Evolutionary conservation across 345 rosid genomes (phyloP), one percentile per base, ranked within the genome.

Genomic region (Balakata baccata): DNA sequence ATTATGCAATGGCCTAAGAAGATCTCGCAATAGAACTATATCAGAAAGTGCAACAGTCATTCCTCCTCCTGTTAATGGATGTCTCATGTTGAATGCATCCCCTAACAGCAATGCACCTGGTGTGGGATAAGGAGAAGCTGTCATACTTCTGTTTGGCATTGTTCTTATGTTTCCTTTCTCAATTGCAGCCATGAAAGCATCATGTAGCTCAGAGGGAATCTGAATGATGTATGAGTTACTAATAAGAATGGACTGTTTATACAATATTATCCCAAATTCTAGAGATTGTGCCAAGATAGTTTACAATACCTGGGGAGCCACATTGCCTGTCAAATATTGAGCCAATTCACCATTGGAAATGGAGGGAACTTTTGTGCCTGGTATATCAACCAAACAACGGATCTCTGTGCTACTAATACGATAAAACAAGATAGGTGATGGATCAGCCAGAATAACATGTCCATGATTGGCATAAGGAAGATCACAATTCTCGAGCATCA

Each of bases 311-410:
- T 89, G 91, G 59, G 89, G 88, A 1, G 89, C 92, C 51, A 89
- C 85, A 0, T 41, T 68, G 39, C 85, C 70, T 66, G 78, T 92
- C 76, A 92, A 68, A 74, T 86, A 92, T 18, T 73, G 77, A 3
- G 89, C 80, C 96, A 92, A 87, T 75, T 89, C 94, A 7, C 94
- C 98, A 12, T 81, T 81, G 10, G 88, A 85, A 61, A 89, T 76
- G 20, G 94, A 89, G 58, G 89, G 94, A 5, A 87, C 17, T 51
- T 86, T 88, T 73, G 80, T 87, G 50, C 90, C 86, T 0, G 89
- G 93, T 14, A 89, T 70, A 79, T 88, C 89, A 4, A 29, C 34
- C 34, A 29, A 29, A 29, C 34, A 29, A 29, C 34, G 34, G 34
- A 29, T 29, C 34, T 29, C 34, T 29, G 75, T 74, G 74, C 92